Conservation (phyloP, 495 filamentous ascomycete genomes). For the Aspergillus coremiiformis region DNA sequence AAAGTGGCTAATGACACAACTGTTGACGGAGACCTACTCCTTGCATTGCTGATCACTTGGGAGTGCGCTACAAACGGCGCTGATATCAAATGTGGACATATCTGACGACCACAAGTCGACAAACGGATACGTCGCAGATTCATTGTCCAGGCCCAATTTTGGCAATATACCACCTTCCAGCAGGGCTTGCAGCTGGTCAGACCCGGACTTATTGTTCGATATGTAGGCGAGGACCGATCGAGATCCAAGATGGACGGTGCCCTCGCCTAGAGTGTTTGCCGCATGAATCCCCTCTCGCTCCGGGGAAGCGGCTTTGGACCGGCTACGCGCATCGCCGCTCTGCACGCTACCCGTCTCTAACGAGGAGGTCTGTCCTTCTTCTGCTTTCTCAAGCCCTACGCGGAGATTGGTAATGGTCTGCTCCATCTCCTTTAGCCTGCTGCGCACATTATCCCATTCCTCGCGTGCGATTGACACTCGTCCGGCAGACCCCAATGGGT, state of each 20-base stretch:
- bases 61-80: constrained; percentile 64
- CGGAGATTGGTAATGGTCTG: constrained; percentile 36
- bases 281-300: constrained; percentile 50
- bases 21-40: constrained; percentile 43
- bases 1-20: background rate
- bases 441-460: constrained; percentile 42
- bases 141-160: constrained; percentile 74
- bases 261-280: constrained; percentile 45
- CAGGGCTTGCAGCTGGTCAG: constrained; percentile 57
- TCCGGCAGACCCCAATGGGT: constrained; percentile 14
- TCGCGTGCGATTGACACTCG: constrained; percentile 39
- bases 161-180: constrained; percentile 72
- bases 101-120: constrained; percentile 54
- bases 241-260: constrained; percentile 52
- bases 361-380: constrained; percentile 23
- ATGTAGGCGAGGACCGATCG: constrained; percentile 53
- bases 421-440: constrained; percentile 36
- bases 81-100: constrained; percentile 64
- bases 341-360: constrained; percentile 49
- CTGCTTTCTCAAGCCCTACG: constrained; percentile 33
- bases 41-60: constrained; percentile 56
- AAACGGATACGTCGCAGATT: constrained; percentile 74
- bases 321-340: constrained; percentile 44
- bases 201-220: constrained; percentile 54
- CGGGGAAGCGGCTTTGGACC: constrained; percentile 33